These are phyloP conservation scores for Serendipita sp. DNA, from an alignment of 768 basidiomycete species.

Conservation along the genomic window DNA sequence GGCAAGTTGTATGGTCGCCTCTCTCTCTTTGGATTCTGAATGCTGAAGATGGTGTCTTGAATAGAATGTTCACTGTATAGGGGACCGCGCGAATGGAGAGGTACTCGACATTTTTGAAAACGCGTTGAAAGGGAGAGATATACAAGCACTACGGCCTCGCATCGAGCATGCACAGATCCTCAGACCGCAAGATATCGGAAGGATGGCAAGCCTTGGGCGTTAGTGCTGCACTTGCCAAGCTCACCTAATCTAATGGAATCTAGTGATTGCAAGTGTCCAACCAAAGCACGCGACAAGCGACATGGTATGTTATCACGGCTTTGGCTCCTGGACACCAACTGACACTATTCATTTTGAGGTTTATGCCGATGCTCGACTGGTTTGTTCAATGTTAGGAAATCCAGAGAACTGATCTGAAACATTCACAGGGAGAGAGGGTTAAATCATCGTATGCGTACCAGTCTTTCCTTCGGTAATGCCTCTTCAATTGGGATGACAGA, in stretches of 20 bases:
- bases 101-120: conserved; percentile 73
- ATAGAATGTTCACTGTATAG: conserved; percentile 80
- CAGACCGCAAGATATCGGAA: conserved; percentile 46
- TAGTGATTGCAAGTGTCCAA: conserved; percentile 84
- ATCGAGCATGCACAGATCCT: conserved; percentile 93
- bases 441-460: conserved; percentile 85
- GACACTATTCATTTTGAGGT: neutral
- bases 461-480: conserved; percentile 46
- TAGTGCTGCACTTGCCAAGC: conserved; percentile 13
- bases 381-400: conserved; percentile 14
- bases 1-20: conserved; percentile 57
- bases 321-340: neutral
- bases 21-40: neutral
- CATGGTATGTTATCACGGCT: conserved; percentile 8
- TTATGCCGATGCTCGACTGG: conserved; percentile 73
- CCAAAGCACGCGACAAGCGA: conserved; percentile 71
- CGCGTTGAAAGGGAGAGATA: conserved; percentile 30
- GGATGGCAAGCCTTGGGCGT: conserved; percentile 63
- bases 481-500: neutral
- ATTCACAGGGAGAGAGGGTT: conserved; percentile 57
- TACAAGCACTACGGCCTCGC: conserved; percentile 46
- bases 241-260: neutral
- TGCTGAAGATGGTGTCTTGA: neutral
- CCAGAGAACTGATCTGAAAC: neutral
- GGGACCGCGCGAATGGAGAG: conserved; percentile 73